Percentiles rank a stretch among this genome's conserved stretches.
These are phyloP conservation scores for Didymella keratinophila DNA, from an alignment of 2,329 filamentous ascomycete genomes.

Conservation along the genomic window DNA sequence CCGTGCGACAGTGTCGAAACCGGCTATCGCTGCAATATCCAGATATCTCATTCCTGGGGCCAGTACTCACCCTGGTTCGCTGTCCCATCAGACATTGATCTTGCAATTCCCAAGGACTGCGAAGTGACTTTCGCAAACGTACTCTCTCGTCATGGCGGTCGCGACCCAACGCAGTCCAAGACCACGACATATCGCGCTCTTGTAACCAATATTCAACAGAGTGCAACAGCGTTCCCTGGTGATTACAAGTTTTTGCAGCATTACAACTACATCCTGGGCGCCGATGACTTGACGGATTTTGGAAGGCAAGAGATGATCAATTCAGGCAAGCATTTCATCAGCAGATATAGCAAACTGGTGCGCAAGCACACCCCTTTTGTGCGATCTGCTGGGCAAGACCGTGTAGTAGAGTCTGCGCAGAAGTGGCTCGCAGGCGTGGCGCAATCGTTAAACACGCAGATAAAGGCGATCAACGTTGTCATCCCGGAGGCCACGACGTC, in stretches of 20 bases:
- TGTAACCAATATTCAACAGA: conserved; percentile 70
- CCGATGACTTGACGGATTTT: conserved; percentile 72
- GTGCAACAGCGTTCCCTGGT: conserved; percentile 63
- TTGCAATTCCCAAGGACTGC: conserved; percentile 71
- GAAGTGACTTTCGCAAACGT: conserved; percentile 80
- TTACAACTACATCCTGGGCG: conserved; percentile 76
- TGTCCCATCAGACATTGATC: conserved; percentile 71
- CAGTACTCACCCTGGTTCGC: conserved; percentile 90
- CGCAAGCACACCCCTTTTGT: conserved; percentile 70
- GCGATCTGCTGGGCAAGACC: conserved; percentile 71
- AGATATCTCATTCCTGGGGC: conserved; percentile 76
- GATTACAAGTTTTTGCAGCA: conserved; percentile 74
- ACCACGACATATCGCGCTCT: conserved; percentile 68
- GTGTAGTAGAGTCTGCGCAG: conserved; percentile 76
- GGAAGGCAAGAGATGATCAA: conserved; percentile 75
- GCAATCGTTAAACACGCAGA: conserved; percentile 56
- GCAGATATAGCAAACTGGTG: conserved; percentile 72
- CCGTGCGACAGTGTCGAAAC: conserved; percentile 62
- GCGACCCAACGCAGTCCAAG: conserved; percentile 78
- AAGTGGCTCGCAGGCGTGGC: conserved; percentile 81
- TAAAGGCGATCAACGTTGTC: conserved; percentile 59
- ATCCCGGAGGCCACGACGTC: conserved; percentile 70
- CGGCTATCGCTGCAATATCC: conserved; percentile 69
- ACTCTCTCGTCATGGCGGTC: conserved; percentile 83
- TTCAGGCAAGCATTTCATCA: conserved; percentile 78